Evolutionary conservation across 2,329 filamentous ascomycete species (phyloP), one percentile per base, ranked within the genome.

Genomic region (Thielaviopsis populi): DNA sequence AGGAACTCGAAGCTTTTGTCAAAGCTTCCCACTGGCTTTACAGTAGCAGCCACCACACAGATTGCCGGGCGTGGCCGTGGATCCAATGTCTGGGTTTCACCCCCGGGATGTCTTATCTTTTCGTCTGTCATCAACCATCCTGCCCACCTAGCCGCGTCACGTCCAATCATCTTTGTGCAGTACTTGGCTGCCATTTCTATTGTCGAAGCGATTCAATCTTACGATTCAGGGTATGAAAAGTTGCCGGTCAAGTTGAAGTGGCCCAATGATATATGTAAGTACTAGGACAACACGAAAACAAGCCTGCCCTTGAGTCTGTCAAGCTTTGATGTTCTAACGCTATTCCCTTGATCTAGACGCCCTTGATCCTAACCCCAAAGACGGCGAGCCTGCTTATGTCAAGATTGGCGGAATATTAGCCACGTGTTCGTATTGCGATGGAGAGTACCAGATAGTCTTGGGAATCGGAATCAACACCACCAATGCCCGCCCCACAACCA

Each of bases 381-480:
- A 75, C 2, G 74, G 76, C 11, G 70, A 75, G 1, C 72, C 75
- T 0, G 71, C 75, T 1, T 94, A 94, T 69, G 85, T 91, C 68
- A 99, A 99, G 71, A 91, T 99, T 63, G 90, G 89, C 62, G 94
- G 94, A 5, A 94, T 99, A 67, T 80, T 97, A 2, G 88, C 95
- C 6, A 95, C 96, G 72, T 94, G 89, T 67, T 84, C 85, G 65
- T 97, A 94, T 75, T 83, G 82, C 5, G 80, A 83, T 5, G 84
- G 84, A 30, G 81, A 84, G 67, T 97, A 95, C 74, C 88, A 92
- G 67, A 82, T 95, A 48, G 85, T 97, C 19, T 82, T 92, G 1
- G 94, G 94, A 33, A 84, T 90, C 68, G 94, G 94, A 1, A 72
- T 99, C 68, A 99, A 99, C 73, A 84, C 89, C 17, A 84, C 84